Base-by-base conservation (phyloP, 2,329 filamentous ascomycete species). In the Aspergillus pseudoviridinutans region DNA sequence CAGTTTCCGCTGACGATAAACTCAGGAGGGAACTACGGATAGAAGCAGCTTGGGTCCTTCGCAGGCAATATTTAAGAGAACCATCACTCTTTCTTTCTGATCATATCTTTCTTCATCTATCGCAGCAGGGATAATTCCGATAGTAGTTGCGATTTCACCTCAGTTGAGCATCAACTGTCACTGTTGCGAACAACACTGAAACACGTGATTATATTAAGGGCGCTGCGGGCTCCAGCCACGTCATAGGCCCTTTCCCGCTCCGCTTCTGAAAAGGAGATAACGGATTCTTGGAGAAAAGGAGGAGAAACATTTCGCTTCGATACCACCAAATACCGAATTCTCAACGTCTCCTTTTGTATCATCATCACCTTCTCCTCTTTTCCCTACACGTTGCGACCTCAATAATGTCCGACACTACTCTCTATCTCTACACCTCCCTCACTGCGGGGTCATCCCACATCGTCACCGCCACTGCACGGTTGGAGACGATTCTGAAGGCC, bases 391-490 rank as follows among this genome's bases (percentile, higher is more conserved):
- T 42, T n/a, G 5, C 28, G 35, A 49, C 46, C 8, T 27, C 35
- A 22, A 68, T n/a, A 51, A 73, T 76, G 74, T 66, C 74, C 50
- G 76, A 78, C 59, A 84, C 88, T 51, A 80, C 87, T 28, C 86
- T 99, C 61, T 99, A 94, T 79, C 89, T 99, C 68, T 97, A 95
- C 79, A 97, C 94, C 59, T 97, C 93, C 54, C 83, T 99, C 56
- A 97, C 94, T 22, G 91, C 94, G 58, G 94, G 94, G 63, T 96
- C 92, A 44, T 96, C 92, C 25, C 92, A 97, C 75, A 96, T 97
- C 73, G 87, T 97, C 70, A 97, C 94, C 44, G 94, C 92, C 27
- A 97, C 94, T 1, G 95, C 92, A 55, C 90, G 94, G 50, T 86
- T 99, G 65, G 93, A 99, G 77, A 97, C 92, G 12, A 97, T 99